Evolutionary conservation across 1,284 basidiomycete species (phyloP).

Genomic region (Hypsizygus ulmarius): DNA sequence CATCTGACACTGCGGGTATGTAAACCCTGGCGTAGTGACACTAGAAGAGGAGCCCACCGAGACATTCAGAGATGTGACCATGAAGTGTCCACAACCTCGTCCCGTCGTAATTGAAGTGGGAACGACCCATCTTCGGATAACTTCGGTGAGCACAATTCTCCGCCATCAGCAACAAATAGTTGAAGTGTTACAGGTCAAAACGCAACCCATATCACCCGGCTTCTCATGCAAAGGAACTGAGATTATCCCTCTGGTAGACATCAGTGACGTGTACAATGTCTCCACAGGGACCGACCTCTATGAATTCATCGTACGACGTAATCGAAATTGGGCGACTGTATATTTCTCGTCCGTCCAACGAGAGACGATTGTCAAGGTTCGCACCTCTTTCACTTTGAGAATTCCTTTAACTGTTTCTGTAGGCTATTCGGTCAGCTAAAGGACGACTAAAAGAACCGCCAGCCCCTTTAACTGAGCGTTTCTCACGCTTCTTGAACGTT

Average conservation of each 20-base stretch:
- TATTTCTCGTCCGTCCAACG: conserved; percentile 69
- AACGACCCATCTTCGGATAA: conserved; percentile 31
- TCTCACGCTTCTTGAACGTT: conserved; percentile 77
- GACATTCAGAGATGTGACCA: conserved; percentile 56
- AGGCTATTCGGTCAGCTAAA: conserved; percentile 72
- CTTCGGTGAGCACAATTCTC: conserved; percentile 13
- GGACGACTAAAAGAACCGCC: conserved; percentile 58
- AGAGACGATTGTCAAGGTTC: conserved; percentile 75
- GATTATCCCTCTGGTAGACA: conserved; percentile 72
- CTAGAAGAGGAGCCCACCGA: conserved; percentile 57
- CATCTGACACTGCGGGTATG: background rate
- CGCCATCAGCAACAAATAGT: background rate
- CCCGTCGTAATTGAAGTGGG: conserved; percentile 65
- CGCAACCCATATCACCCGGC: conserved; percentile 58
- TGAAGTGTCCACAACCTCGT: conserved; percentile 60
- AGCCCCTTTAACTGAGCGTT: conserved; percentile 60
- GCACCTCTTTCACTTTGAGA: conserved; percentile 1
- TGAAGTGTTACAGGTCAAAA: conserved; percentile 50
- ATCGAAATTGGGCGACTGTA: conserved; percentile 63
- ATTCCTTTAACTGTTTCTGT: conserved; percentile 1
- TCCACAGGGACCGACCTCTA: conserved; percentile 71
- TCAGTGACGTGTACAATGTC: conserved; percentile 84
- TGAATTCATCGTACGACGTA: conserved; percentile 79
- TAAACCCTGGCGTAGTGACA: conserved; percentile 36
- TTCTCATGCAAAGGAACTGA: conserved; percentile 75